These are phyloP conservation scores for Golubevia pallescens DNA, from an alignment of 1,284 basidiomycete genomes.

Conservation along the genomic window DNA sequence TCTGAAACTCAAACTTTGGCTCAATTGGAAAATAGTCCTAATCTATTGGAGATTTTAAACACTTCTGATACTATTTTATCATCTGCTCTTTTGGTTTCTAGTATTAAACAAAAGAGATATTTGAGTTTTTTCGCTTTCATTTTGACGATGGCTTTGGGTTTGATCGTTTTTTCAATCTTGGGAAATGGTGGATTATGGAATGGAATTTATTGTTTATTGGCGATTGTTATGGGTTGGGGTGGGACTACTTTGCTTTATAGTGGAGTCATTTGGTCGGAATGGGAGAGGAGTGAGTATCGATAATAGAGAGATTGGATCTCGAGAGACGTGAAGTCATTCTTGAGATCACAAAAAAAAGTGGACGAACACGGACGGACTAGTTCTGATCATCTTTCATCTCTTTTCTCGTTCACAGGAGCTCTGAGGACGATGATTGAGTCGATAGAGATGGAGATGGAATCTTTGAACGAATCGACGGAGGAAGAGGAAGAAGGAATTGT, in stretches of 20 bases:
- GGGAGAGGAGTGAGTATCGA: slow-evolving; percentile 55
- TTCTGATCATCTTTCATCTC: too few relatives aligned
- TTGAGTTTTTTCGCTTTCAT: neutral
- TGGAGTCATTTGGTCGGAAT: slow-evolving; percentile 53
- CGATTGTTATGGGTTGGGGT: slow-evolving; percentile 37
- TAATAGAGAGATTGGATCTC: too few relatives aligned
- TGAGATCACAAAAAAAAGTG: too few relatives aligned
- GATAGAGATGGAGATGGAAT: too few relatives aligned
- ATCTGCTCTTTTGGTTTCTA: neutral
- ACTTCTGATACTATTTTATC: neutral
- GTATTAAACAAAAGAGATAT: neutral
- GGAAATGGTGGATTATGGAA: neutral
- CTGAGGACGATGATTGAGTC: too few relatives aligned
- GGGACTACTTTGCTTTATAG: slow-evolving; percentile 58
- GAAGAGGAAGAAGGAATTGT: too few relatives aligned
- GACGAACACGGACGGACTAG: too few relatives aligned
- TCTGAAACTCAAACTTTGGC: neutral
- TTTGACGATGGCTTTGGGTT: neutral
- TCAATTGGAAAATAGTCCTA: neutral
- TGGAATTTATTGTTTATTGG: slow-evolving; percentile 10
- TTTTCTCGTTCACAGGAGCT: too few relatives aligned
- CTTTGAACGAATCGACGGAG: too few relatives aligned
- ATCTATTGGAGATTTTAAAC: neutral
- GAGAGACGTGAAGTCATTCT: too few relatives aligned
- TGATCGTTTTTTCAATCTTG: neutral